These are phyloP conservation scores for Phytophthora sp. DNA, from an alignment of 352 stramenopile genomes.

Conservation along the genomic window DNA sequence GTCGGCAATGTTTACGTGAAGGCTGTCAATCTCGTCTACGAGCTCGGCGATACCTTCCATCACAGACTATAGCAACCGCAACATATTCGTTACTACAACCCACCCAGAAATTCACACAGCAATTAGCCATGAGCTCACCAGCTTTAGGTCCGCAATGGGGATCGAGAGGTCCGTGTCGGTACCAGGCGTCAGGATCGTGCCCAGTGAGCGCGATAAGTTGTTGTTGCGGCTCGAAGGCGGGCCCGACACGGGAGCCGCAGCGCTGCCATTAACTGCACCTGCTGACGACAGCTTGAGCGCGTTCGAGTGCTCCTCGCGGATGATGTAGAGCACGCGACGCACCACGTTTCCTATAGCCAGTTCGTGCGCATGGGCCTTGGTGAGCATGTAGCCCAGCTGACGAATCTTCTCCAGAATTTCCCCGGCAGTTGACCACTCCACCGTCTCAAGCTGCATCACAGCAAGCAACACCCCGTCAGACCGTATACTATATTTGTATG, in stretches of 20 bases:
- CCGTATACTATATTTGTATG: conserved; percentile 4
- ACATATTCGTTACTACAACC: too few relatives aligned
- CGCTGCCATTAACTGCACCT: conserved; percentile 15
- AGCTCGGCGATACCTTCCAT: conserved; percentile 97
- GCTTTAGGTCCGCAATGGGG: conserved; percentile 83
- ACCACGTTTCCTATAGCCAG: conserved; percentile 91
- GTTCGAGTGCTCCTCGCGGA: conserved; percentile 87
- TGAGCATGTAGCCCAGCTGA: conserved; percentile 82
- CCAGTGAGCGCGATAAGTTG: conserved; percentile 76
- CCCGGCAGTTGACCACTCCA: conserved; percentile 77
- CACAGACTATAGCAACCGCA: conserved; percentile 79
- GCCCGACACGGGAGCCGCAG: conserved; percentile 18
- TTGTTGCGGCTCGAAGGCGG: conserved; percentile 53
- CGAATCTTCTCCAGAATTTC: conserved; percentile 89
- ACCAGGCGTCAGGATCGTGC: conserved; percentile 81
- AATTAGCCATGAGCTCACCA: conserved; percentile 39
- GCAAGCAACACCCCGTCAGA: background rate
- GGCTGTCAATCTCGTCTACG: conserved; percentile 94
- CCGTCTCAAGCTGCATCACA: conserved; percentile 64
- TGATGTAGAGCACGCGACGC: conserved; percentile 89
- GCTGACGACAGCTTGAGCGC: conserved; percentile 60
- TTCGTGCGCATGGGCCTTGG: conserved; percentile 80
- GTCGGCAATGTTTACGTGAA: conserved; percentile 96
- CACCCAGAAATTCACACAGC: background rate
- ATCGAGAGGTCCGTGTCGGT: conserved; percentile 85